A percentile compares a stretch with the other conserved stretches of the same genome.
These are phyloP conservation scores for Fraxinus anomala DNA, from an alignment of 257 asterid genomes.

Conservation along the genomic window DNA sequence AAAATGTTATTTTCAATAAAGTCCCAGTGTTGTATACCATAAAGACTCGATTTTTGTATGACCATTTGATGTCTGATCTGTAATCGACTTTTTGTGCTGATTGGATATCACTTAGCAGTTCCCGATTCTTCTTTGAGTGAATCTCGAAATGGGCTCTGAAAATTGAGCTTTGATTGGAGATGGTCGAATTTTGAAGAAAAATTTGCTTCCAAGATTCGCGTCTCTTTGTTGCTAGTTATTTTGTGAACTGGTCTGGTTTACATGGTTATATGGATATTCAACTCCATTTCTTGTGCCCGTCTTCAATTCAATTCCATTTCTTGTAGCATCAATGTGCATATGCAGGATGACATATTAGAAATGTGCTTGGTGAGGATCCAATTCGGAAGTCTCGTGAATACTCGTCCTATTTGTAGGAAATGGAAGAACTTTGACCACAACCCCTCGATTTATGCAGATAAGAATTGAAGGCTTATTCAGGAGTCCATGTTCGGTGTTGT, in stretches of 20 bases:
- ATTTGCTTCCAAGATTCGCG: too few species aligned
- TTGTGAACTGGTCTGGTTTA: too few species aligned
- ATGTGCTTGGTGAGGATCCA: conserved; percentile 92
- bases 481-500: conserved; percentile 78
- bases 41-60: neutral
- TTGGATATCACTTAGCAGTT: conserved; percentile 35
- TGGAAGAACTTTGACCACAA: conserved; percentile 74
- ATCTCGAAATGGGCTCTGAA: conserved; percentile 29
- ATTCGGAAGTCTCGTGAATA: conserved; percentile 64
- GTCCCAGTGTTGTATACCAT: conserved; percentile 2
- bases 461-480: conserved; percentile 67
- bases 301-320: too few species aligned
- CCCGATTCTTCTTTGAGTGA: conserved; percentile 20
- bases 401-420: conserved; percentile 83
- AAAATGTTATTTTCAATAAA: neutral
- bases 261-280: too few species aligned
- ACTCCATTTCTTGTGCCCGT: too few species aligned
- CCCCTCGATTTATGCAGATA: conserved; percentile 69
- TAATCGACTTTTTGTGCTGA: conserved; percentile 28
- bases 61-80: neutral
- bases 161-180: neutral
- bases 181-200: too few species aligned
- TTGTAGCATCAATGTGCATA: conserved; percentile 48
- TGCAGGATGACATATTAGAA: conserved; percentile 87
- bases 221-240: too few species aligned